Evolutionary conservation across 768 basidiomycete species (phyloP).

Genomic region (Tricholoma flavovirens): DNA sequence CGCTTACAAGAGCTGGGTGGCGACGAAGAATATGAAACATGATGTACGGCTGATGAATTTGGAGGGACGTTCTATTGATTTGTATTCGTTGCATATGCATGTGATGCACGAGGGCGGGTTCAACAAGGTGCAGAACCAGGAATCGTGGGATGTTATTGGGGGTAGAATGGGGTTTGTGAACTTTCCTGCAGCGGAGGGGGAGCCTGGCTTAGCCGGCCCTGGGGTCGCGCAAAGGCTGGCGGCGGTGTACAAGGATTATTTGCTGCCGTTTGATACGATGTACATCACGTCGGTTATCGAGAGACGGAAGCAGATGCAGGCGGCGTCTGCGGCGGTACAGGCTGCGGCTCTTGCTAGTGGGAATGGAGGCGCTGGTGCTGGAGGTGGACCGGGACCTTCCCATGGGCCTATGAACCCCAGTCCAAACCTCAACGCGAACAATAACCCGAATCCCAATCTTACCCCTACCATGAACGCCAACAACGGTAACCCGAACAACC

Average conservation of each 20-base stretch:
- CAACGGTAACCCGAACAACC: not conserved
- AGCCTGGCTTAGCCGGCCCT: conserved; percentile 60
- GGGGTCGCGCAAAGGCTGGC: conserved; percentile 55
- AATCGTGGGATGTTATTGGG: conserved; percentile 61
- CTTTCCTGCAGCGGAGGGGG: conserved; percentile 54
- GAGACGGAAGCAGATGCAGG: conserved; percentile 22
- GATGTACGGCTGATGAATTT: conserved; percentile 38
- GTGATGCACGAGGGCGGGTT: conserved; percentile 57
- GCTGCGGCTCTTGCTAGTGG: conserved; percentile 2
- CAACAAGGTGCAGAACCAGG: conserved; percentile 41
- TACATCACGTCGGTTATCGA: conserved; percentile 42
- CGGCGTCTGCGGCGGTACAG: conserved; percentile 7
- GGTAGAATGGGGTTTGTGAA: conserved; percentile 62
- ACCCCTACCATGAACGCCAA: not conserved
- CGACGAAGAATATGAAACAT: conserved; percentile 32
- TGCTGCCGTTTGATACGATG: conserved; percentile 49
- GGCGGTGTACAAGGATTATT: conserved; percentile 54
- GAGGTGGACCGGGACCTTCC: not conserved
- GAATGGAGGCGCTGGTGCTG: not conserved
- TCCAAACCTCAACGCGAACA: not conserved
- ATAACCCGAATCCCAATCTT: not conserved
- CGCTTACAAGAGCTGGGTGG: conserved; percentile 44
- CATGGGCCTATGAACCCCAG: not conserved
- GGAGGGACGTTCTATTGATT: conserved; percentile 53
- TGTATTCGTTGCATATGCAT: conserved; percentile 50